Evolutionary conservation across 1,139 yeast species (phyloP).

Genomic region (Candida tetrigidarum): DNA sequence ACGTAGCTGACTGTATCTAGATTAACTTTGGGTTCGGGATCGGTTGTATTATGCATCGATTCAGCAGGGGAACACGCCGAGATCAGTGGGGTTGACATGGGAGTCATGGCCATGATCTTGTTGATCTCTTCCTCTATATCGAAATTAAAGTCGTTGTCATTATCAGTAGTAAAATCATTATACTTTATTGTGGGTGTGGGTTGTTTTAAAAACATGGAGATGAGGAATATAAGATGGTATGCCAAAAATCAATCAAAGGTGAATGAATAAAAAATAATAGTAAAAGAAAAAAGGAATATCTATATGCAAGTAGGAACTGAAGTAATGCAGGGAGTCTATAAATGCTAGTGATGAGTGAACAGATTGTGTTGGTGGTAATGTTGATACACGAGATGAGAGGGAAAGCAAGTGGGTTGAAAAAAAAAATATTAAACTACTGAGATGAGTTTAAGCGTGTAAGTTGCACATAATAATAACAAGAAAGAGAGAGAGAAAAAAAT

Average conservation of each 20-base stretch:
- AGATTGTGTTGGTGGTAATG: too few species aligned
- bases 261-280: background rate
- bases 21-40: slow-evolving; percentile 14
- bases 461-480: too few species aligned
- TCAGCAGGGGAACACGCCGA: slow-evolving; percentile 6
- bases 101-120: slow-evolving; percentile 7
- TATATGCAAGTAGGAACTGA: too few species aligned
- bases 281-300: background rate
- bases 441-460: too few species aligned
- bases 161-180: background rate
- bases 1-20: slow-evolving; percentile 27
- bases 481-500: too few species aligned
- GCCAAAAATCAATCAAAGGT: background rate
- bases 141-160: slow-evolving; percentile 13
- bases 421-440: too few species aligned
- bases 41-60: slow-evolving; percentile 1
- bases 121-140: slow-evolving; percentile 14
- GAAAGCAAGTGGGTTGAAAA: too few species aligned
- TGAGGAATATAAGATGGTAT: background rate
- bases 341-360: too few species aligned
- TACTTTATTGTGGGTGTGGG: too few species aligned
- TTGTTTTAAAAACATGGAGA: background rate
- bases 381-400: background rate
- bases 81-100: slow-evolving; percentile 7
- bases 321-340: too few species aligned